Conservation (phyloP, 345 rosid species). For the Eucalyptus cloeziana region DNA sequence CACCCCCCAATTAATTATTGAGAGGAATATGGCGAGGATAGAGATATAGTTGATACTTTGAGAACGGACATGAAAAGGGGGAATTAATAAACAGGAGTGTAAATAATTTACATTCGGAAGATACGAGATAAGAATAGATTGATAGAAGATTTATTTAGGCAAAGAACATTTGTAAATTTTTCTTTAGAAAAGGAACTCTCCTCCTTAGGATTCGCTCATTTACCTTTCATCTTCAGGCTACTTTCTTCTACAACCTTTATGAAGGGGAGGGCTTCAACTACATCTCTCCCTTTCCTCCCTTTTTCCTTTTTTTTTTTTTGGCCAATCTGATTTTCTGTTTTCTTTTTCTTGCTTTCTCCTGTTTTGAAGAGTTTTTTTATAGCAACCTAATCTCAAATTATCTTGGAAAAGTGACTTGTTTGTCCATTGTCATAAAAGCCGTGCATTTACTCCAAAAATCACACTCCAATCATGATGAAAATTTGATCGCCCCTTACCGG, state of each 20-base stretch:
- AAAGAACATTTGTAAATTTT: background rate
- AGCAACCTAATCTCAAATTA: too few relatives aligned
- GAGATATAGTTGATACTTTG: background rate
- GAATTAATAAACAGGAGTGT: background rate
- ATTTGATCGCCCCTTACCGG: background rate
- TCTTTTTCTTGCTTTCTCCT: too few relatives aligned
- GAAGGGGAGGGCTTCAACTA: too few relatives aligned
- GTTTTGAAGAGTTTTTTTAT: too few relatives aligned
- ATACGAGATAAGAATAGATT: background rate
- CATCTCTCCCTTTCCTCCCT: too few relatives aligned
- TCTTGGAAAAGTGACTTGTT: background rate
- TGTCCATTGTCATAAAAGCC: background rate
- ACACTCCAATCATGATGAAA: background rate
- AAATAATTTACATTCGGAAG: background rate
- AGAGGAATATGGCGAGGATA: background rate
- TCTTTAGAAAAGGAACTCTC: background rate
- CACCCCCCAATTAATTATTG: background rate
- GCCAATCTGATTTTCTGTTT: too few relatives aligned
- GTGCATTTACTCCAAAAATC: background rate
- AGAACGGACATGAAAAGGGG: background rate
- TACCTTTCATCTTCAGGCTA: too few relatives aligned
- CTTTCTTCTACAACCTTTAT: too few relatives aligned
- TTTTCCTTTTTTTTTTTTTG: too few relatives aligned
- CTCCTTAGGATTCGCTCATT: too few relatives aligned
- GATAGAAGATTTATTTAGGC: background rate